Percentiles rank a stretch among this genome's conserved stretches.
phyloP scores from a whole-genome alignment of 2,329 filamentous ascomycete species.

The Dactylellina sp. region DNA sequence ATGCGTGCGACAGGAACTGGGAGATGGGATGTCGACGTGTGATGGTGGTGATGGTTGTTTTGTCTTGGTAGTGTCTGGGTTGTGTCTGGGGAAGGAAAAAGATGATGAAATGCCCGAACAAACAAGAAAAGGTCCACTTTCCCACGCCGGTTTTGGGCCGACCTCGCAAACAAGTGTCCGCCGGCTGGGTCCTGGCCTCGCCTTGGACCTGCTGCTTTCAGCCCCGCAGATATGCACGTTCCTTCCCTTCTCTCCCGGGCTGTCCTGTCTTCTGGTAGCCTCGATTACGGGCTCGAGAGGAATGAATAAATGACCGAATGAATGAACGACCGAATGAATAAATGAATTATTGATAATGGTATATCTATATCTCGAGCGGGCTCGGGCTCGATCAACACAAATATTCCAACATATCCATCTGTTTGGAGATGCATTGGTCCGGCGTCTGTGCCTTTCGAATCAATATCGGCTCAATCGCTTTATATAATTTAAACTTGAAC shows the following conservation, averaged over 20 bases:
- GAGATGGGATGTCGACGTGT: background rate
- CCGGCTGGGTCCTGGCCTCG: slow-evolving; percentile 25
- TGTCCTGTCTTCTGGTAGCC: background rate
- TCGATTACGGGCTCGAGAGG: no score
- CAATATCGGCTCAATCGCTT: no score
- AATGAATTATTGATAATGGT: no score
- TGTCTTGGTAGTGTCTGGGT: slow-evolving; percentile 6
- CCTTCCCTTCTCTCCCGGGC: background rate
- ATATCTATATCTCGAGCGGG: background rate
- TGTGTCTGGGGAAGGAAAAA: background rate
- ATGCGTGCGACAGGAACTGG: background rate
- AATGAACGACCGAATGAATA: no score
- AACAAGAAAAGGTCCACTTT: background rate
- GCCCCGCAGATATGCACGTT: background rate
- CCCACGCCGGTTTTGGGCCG: slow-evolving; percentile 10
- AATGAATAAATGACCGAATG: no score
- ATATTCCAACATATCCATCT: no score
- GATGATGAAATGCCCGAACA: slow-evolving; percentile 18
- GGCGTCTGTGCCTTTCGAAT: no score
- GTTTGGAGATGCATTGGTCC: no score
- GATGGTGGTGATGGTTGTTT: slow-evolving; percentile 2
- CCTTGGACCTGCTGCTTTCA: slow-evolving; percentile 47
- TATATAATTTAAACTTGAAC: no score
- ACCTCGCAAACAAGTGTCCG: slow-evolving; percentile 37
- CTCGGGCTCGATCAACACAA: no score